Base-by-base conservation (phyloP, 1,284 basidiomycete species). In the Tetrapyrgos nigripes region DNA sequence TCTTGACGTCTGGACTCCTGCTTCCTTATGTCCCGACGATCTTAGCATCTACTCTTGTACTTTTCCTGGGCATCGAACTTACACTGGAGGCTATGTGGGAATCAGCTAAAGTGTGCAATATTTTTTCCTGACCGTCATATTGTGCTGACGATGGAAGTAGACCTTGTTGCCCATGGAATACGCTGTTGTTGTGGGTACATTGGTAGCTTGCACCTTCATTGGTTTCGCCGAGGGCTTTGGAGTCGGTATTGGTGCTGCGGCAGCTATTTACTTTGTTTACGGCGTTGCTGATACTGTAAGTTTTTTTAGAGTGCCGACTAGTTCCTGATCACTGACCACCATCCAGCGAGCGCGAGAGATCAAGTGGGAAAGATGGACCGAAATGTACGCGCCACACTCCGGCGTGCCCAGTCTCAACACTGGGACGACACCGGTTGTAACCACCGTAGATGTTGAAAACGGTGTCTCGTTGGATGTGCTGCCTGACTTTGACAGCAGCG, bases 201-300 rank as follows among this genome's bases (percentile, higher is more conserved):
- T 67, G 3, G 45, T 58, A 11, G 60, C 59, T 2, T 68, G 68
- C 43, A 68, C 66, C 1, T 65, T 65, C 51, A 51, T 69, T 9
- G 68, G 68, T 9, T 69, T 69, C 26, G 65, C 68, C 26, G 60
- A 63, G 40, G 68, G 68, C 19, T 68, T 69, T 29, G 66, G 66
- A 1, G 62, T 67, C n/a, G 68, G 68, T 0, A 65, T 69, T 24
- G 68, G 61, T 11, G 56, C 58, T 10, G 63, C 68, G 2, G 50
- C 62, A 37, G 56, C 57, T 11, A 64, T 68, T 28, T 65, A 68
- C 40, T 47, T 68, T 24, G 45, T 55, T 5, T 69, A 63, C 29
- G 66, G 67, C 4, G 56, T 66, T n/a, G 58, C 65, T 17, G 67
- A 69, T 48, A 66, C 67, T 49, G 67, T 68, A 33, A n/a, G 64